A percentile compares a stretch with the other conserved stretches of the same genome.
phyloP scores from a whole-genome alignment of 2,329 filamentous ascomycete species.

The Exophiala alcalophila region DNA sequence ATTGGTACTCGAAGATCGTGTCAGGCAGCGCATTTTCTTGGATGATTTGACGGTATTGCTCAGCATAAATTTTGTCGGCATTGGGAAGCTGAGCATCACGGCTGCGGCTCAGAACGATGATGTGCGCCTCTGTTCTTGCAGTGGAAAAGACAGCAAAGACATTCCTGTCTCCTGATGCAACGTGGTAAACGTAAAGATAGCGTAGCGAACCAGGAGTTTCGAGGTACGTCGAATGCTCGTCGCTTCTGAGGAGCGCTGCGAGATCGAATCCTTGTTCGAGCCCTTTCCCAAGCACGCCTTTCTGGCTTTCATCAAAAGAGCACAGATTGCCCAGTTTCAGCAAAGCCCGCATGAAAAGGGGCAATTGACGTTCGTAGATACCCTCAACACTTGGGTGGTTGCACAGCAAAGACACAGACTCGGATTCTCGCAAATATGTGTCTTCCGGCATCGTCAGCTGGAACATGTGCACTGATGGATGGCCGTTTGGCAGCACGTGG shows the following conservation, averaged over 20 bases:
- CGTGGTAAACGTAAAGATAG: conserved; percentile 91
- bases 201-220: conserved; percentile 65
- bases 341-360: conserved; percentile 79
- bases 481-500: conserved; percentile 89
- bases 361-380: conserved; percentile 92
- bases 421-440: conserved; percentile 76
- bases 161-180: conserved; percentile 84
- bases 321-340: conserved; percentile 87
- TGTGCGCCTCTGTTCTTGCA: conserved; percentile 71
- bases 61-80: conserved; percentile 79
- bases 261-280: conserved; percentile 93
- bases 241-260: conserved; percentile 65
- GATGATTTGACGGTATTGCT: conserved; percentile 63
- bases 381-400: conserved; percentile 94
- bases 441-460: conserved; percentile 88
- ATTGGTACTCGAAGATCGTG: conserved; percentile 80
- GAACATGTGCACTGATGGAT: conserved; percentile 90
- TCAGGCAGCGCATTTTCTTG: conserved; percentile 72
- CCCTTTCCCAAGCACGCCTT: conserved; percentile 86
- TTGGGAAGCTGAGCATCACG: conserved; percentile 86
- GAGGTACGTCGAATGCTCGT: conserved; percentile 71
- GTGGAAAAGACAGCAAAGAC: conserved; percentile 94
- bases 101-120: conserved; percentile 81
- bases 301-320: conserved; percentile 86
- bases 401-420: conserved; percentile 79